phyloP scores from a whole-genome alignment of 768 basidiomycete genomes.

The Lentinus brumalis region DNA sequence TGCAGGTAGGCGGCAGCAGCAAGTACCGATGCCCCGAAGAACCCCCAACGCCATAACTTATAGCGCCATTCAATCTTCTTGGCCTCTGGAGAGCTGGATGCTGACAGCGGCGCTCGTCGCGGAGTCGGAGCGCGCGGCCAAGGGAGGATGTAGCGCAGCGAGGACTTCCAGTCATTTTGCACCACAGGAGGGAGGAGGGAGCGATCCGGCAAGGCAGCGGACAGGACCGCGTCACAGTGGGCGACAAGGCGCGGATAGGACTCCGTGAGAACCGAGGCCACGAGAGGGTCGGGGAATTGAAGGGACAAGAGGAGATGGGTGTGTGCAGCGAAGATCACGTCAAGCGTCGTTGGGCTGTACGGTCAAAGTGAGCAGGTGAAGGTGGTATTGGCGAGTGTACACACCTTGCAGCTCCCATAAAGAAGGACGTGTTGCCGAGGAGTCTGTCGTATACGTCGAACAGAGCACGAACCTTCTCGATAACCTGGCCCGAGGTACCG shows the following conservation, averaged over 20 bases:
- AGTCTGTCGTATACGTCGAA: constrained; percentile 63
- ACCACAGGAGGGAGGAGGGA: constrained; percentile 21
- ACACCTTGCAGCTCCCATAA: constrained; percentile 32
- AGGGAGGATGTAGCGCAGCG: constrained; percentile 41
- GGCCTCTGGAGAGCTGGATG: constrained; percentile 20
- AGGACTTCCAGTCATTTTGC: constrained; percentile 19
- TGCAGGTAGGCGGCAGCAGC: constrained; percentile 44
- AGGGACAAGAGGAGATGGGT: constrained; percentile 59
- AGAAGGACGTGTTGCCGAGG: constrained; percentile 50
- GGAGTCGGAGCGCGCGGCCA: constrained; percentile 14
- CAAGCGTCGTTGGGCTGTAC: constrained; percentile 61
- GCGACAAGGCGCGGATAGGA: constrained; percentile 58
- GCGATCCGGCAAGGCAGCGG: constrained; percentile 32
- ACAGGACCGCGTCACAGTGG: constrained; percentile 57
- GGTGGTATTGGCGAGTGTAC: constrained; percentile 40
- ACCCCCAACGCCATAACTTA: constrained; percentile 54
- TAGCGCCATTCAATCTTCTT: constrained; percentile 45
- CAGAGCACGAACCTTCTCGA: constrained; percentile 56
- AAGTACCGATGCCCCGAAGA: constrained; percentile 45
- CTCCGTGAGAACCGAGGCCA: constrained; percentile 55
- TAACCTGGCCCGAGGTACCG: constrained; percentile 40
- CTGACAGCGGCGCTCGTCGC: constrained; percentile 31
- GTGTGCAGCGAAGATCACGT: constrained; percentile 69
- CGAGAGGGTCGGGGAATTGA: constrained; percentile 60
- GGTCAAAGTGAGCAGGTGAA: background rate